Evolutionary conservation across 352 stramenopile species (phyloP).

Genomic region (Phytopythium ostracodes): DNA sequence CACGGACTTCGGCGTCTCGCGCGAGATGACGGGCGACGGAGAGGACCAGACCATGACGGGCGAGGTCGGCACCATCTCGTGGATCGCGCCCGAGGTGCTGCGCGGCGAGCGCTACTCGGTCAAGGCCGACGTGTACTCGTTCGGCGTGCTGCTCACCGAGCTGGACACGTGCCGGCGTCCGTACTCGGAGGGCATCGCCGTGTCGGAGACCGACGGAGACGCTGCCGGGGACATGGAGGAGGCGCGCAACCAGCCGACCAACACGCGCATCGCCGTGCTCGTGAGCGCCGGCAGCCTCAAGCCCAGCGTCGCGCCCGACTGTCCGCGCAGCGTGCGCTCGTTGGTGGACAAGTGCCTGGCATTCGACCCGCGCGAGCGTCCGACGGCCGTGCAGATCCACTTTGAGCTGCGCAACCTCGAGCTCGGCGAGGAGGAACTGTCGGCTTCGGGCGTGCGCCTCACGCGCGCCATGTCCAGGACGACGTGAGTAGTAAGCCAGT

Average conservation of each 20-base stretch:
- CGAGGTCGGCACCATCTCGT: conserved; percentile 37
- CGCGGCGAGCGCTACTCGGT: conserved; percentile 54
- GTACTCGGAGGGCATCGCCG: conserved; percentile 7
- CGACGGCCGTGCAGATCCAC: conserved; percentile 64
- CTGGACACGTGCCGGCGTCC: conserved; percentile 40
- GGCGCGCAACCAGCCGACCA: conserved; percentile 20
- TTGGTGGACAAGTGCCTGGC: conserved; percentile 54
- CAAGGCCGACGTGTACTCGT: conserved; percentile 74
- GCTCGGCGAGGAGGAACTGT: conserved; percentile 5
- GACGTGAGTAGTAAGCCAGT: neutral
- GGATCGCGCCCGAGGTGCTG: conserved; percentile 61
- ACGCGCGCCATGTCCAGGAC: conserved; percentile 7
- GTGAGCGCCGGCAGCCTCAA: conserved; percentile 41
- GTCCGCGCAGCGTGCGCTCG: conserved; percentile 37
- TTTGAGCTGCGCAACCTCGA: conserved; percentile 41
- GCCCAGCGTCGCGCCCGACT: conserved; percentile 42
- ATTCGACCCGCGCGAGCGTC: conserved; percentile 49
- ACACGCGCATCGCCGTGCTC: conserved; percentile 51
- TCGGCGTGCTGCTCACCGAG: conserved; percentile 60
- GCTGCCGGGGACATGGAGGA: conserved; percentile 10
- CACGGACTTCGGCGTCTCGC: conserved; percentile 22
- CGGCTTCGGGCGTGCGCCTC: conserved; percentile 4
- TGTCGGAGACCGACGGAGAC: neutral
- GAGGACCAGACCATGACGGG: conserved; percentile 39
- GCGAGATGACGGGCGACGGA: conserved; percentile 12